Base-by-base conservation (phyloP, 352 stramenopile genomes). In the Halophytophthora batemanensis region DNA sequence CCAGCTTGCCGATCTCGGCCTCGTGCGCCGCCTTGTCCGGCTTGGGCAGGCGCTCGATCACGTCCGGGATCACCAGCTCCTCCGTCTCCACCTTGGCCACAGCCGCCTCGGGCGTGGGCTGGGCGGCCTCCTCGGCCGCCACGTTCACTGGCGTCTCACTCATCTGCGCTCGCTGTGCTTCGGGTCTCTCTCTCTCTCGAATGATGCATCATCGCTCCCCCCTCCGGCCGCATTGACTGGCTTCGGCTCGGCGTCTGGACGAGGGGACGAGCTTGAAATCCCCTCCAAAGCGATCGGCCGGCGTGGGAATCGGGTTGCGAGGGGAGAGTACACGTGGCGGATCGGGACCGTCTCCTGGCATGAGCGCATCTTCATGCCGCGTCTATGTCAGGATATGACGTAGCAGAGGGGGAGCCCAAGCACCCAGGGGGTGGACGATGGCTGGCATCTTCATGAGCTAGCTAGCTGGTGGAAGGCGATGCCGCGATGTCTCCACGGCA, bases 21-120 rank as follows among this genome's bases (percentile, higher is more conserved):
- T 98, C 91, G 63, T 98, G 89, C 17, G 78, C 86, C 0, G 86
- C 83, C 76, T 98, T 94, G 66, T 94, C 83, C 0, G 83, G 83
- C 77, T 94, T 94, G 43, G 77, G 73, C 34, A 93, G 65, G 29
- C 77, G 78, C 65, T 89, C 78, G 56, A 92, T 89, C 35, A 90
- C 81, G 50, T 88, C 77, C 8, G 81, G 76, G 66, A 87, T 82
- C 52, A 79, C 75, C 35, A 79, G 47, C 31, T 69, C 50, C 50
- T 72, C 66, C 31, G 62, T 50, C 57, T 55, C 43, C 21, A 33
- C 37, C 22, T 6, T 14, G 6, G 7, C 11, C 33, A 43, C 52
- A 2, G 43, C 53, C 23, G 41, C 28, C 46, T 33, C 33, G 39
- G n/a, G 53, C 33, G 33, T 13, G 33, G 21, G 22, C 22, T 21